Percentiles rank a stretch among this genome's conserved stretches.
Evolutionary conservation across 139 green algal genomes (phyloP).

Genomic region (Penium margaritaceum): DNA sequence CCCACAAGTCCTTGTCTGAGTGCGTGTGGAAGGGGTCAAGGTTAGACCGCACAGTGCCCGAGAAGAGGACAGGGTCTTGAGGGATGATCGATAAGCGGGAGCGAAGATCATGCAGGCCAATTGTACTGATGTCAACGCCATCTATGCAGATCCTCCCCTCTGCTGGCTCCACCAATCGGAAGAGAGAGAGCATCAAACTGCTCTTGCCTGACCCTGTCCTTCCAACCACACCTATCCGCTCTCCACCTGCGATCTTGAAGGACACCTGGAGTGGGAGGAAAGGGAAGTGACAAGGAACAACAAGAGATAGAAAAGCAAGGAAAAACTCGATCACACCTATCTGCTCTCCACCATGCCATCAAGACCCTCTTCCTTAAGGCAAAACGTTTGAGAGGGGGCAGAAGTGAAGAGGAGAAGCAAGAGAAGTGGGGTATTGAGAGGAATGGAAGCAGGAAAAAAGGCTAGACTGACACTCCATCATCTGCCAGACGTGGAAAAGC

Average conservation of each 20-base stretch:
- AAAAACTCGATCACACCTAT: no score
- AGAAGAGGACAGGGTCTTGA: slow-evolving; percentile 90
- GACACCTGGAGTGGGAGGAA: slow-evolving; percentile 25
- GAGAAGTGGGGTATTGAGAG: no score
- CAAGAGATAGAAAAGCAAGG: background rate
- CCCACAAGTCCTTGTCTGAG: slow-evolving; percentile 63
- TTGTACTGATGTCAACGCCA: slow-evolving; percentile 65
- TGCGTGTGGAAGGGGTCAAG: slow-evolving; percentile 78
- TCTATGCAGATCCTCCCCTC: slow-evolving; percentile 77
- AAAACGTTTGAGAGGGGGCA: no score
- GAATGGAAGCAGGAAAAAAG: no score
- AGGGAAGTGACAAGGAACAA: background rate
- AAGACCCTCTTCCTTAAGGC: no score
- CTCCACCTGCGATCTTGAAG: slow-evolving; percentile 51
- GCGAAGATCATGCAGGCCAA: slow-evolving; percentile 66
- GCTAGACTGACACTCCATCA: no score
- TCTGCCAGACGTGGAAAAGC: no score
- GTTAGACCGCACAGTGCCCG: slow-evolving; percentile 78
- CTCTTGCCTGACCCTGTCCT: slow-evolving; percentile 67
- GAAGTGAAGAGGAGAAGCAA: no score
- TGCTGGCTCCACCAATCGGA: slow-evolving; percentile 62
- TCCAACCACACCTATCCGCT: slow-evolving; percentile 66
- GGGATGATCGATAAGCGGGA: slow-evolving; percentile 63
- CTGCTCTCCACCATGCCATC: no score
- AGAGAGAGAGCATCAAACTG: slow-evolving; percentile 64